A percentile compares a stretch with the other conserved stretches of the same genome.
phyloP scores from a whole-genome alignment of 2,329 filamentous ascomycete species.

The Aschersonia sp. region DNA sequence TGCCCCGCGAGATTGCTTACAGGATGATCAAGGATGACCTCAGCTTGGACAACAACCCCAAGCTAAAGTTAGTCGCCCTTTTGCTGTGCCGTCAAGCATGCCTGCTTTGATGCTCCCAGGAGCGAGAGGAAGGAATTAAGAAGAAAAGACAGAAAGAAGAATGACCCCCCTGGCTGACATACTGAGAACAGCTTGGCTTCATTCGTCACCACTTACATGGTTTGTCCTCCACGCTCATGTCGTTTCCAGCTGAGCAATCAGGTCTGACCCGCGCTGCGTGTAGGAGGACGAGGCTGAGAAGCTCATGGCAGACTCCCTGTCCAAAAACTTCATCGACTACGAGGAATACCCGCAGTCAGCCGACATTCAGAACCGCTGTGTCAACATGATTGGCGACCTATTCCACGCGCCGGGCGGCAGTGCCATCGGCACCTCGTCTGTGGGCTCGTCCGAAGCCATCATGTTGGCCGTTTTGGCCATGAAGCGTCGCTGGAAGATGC shows the following conservation, averaged over 20 bases:
- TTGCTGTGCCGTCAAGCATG: too few species aligned
- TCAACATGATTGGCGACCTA: conserved; percentile 77
- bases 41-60: conserved; percentile 80
- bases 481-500: conserved; percentile 53
- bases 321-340: conserved; percentile 92
- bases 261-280: conserved; percentile 71
- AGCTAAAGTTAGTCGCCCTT: conserved; percentile 48
- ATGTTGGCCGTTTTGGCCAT: conserved; percentile 64
- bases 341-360: conserved; percentile 71
- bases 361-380: conserved; percentile 83
- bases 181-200: conserved; percentile 54
- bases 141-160: background rate
- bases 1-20: conserved; percentile 89
- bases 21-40: conserved; percentile 94
- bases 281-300: conserved; percentile 14
- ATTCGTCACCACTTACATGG: conserved; percentile 96
- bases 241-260: conserved; percentile 37
- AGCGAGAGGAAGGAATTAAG: background rate
- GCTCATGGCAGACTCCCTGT: conserved; percentile 70
- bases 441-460: conserved; percentile 82
- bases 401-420: conserved; percentile 65
- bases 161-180: background rate
- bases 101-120: background rate
- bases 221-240: conserved; percentile 15
- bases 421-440: conserved; percentile 73